Percentiles rank a stretch among this genome's conserved stretches.
Evolutionary conservation across 495 filamentous ascomycete species (phyloP).

Genomic region (Annulohypoxylon maeteangense): DNA sequence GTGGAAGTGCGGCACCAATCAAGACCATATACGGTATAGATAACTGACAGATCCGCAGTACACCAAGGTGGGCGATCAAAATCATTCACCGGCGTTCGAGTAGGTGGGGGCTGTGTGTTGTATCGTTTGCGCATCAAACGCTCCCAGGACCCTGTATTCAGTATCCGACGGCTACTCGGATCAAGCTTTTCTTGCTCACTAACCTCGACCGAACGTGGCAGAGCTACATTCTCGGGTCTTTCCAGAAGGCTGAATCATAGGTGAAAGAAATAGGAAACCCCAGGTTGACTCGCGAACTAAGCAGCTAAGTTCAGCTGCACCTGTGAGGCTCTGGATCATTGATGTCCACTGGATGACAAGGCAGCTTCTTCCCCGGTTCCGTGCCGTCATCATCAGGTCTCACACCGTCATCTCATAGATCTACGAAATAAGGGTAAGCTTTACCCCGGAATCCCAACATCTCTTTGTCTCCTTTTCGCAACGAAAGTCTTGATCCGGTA

Average conservation of each 20-base stretch:
- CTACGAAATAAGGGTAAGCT: neutral
- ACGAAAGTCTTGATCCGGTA: slow-evolving; percentile 2
- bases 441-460: neutral
- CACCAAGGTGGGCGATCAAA: slow-evolving; percentile 38
- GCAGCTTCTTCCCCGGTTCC: slow-evolving; percentile 14
- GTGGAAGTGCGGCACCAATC: slow-evolving; percentile 36
- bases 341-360: slow-evolving; percentile 27
- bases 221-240: slow-evolving; percentile 22
- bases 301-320: slow-evolving; percentile 27
- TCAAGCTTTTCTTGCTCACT: slow-evolving; percentile 13
- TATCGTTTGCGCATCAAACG: slow-evolving; percentile 29
- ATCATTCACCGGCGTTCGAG: slow-evolving; percentile 24
- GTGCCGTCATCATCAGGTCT: slow-evolving; percentile 5
- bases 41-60: slow-evolving; percentile 41
- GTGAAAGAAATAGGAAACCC: neutral
- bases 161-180: slow-evolving; percentile 6
- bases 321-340: slow-evolving; percentile 31
- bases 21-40: slow-evolving; percentile 9
- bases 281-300: neutral
- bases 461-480: slow-evolving; percentile 16
- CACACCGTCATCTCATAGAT: slow-evolving; percentile 10
- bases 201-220: slow-evolving; percentile 33
- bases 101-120: slow-evolving; percentile 35
- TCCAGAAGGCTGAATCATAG: slow-evolving; percentile 38
- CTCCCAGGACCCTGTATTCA: slow-evolving; percentile 14